Evolutionary conservation across 2,329 filamentous ascomycete genomes (phyloP), one percentile per base, ranked within the genome.

Genomic region (Colletotrichum aenigma): DNA sequence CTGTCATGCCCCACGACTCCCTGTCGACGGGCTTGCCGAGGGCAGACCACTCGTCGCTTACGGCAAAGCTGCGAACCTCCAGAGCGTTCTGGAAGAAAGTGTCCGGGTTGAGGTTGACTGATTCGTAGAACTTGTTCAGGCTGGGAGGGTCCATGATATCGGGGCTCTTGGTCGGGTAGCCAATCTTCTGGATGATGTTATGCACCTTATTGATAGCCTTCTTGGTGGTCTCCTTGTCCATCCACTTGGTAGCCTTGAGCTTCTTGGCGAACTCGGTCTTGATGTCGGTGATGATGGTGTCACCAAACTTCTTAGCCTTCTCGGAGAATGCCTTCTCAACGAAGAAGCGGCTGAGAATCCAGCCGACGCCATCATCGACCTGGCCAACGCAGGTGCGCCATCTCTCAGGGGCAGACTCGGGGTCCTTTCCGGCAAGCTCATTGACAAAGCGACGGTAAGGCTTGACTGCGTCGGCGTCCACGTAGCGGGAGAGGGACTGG

Each of bases 331-430:
- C 89, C 65, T 91, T 91, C 76, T 94, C 90, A 3, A 95, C 88
- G 77, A 93, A 95, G 84, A 95, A 94, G 26, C 92, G 90, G 80
- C 92, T 93, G 18, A 94, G 84, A 65, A 94, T 92, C 93, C 93
- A 95, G 4, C 90, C 90, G 26, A 95, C 82, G 7, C 89, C 89
- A 26, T 83, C 81, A 77, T 94, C 91, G 7, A 93, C 87, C 38
- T 89, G 87, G 9, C 81, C 81, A 32, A 94, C 88, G 78, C 93
- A 95, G 8, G 87, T 92, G 78, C 92, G 88, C 93, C 93, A 94
- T 65, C 93, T 88, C 79, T 94, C 93, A 16, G 91, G 85, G 24
- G 87, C 88, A 3, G 92, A 90, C 67, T 93, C 88, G 1, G 92
- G 89, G 70, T 93, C 91, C 85, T 90, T 91, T 62, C 91, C 93